A percentile compares a stretch with the other conserved stretches of the same genome.
phyloP scores from a whole-genome alignment of 257 asterid genomes.

The Paraleonurus japonicus region DNA sequence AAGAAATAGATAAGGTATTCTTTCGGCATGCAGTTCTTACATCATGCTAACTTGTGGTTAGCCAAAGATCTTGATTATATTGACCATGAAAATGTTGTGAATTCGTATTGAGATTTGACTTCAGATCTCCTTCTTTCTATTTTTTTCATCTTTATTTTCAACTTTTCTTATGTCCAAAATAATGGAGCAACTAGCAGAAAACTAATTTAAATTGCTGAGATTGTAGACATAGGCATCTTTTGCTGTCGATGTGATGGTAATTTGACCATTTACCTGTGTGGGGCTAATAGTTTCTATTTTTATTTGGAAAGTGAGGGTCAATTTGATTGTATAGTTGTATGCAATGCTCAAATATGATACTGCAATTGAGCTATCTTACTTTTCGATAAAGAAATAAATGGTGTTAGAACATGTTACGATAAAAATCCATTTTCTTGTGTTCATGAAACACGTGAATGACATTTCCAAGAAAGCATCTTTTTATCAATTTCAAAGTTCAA shows the following conservation, averaged over 20 bases:
- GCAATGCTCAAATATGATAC: background rate
- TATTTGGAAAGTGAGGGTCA: background rate
- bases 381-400: background rate
- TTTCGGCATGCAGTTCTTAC: slow-evolving; percentile 13
- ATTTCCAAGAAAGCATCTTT: background rate
- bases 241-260: background rate
- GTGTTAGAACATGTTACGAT: background rate
- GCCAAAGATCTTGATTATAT: background rate
- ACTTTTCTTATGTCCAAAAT: background rate
- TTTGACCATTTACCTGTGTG: background rate
- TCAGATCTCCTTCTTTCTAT: background rate
- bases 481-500: background rate
- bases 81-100: background rate
- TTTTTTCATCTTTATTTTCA: background rate
- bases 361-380: background rate
- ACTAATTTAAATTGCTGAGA: background rate
- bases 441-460: background rate
- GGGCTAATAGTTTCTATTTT: background rate
- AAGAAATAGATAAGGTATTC: slow-evolving; percentile 58
- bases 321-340: background rate
- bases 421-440: background rate
- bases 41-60: slow-evolving; percentile 13
- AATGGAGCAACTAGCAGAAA: background rate
- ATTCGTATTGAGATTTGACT: background rate
- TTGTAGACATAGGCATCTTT: background rate